phyloP scores from a whole-genome alignment of 1,284 basidiomycete species.

The Xerocomus amazonicus region DNA sequence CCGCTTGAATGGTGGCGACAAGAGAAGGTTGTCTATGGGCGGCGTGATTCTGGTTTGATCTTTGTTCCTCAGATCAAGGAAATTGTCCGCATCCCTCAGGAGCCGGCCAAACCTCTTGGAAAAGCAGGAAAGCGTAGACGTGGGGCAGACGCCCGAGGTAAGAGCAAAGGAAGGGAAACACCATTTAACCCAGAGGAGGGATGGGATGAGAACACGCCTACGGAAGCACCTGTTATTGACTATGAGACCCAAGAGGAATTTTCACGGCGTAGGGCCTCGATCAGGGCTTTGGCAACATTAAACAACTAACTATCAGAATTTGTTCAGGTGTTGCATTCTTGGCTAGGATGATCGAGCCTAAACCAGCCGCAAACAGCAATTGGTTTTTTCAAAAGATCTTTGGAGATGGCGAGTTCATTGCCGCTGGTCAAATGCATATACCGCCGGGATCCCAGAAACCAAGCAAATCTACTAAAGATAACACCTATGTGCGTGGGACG shows the following conservation, averaged over 20 bases:
- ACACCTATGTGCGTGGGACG: constrained; percentile 77
- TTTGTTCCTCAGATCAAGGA: constrained; percentile 80
- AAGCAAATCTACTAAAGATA: constrained; percentile 87
- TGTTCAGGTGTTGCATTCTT: constrained; percentile 71
- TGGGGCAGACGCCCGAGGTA: constrained; percentile 33
- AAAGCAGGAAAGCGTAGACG: constrained; percentile 42
- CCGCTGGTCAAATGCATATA: constrained; percentile 83
- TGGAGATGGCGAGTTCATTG: constrained; percentile 88
- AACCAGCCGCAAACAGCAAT: constrained; percentile 53
- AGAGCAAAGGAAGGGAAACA: constrained; percentile 42
- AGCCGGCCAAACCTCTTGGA: constrained; percentile 54
- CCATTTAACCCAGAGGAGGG: constrained; percentile 69
- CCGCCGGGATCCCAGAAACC: constrained; percentile 80
- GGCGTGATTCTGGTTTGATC: constrained; percentile 49
- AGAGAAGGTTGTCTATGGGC: constrained; percentile 83
- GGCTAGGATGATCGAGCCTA: constrained; percentile 59
- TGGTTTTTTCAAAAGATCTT: constrained; percentile 96
- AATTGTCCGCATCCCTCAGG: constrained; percentile 76
- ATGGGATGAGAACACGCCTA: constrained; percentile 81
- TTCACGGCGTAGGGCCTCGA: constrained; percentile 57
- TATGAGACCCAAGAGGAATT: constrained; percentile 61
- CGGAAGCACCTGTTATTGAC: constrained; percentile 68
- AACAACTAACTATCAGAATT: neutral
- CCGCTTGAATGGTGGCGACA: constrained; percentile 94
- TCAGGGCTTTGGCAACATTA: neutral